Conservation (phyloP, 805 yeast species). For the Nakazawaea ambrosiae region DNA sequence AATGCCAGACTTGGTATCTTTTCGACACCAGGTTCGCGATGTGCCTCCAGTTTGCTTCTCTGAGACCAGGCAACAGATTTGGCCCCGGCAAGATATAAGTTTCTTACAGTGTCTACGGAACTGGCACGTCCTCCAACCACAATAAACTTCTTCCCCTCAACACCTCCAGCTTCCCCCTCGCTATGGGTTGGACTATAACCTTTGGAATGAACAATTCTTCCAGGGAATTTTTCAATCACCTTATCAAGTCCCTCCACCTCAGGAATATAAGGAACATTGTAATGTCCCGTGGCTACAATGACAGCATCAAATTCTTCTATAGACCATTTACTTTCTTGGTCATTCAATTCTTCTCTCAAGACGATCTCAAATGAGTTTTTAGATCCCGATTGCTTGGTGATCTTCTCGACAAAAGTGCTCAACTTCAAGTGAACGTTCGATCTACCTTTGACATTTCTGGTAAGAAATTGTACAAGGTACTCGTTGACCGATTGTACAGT, state of each 20-base stretch:
- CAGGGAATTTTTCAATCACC: conserved; percentile 4
- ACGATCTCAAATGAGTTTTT: conserved; percentile 22
- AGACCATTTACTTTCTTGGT: conserved; percentile 27
- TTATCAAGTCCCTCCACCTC: conserved; percentile 29
- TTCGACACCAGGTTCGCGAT: not conserved
- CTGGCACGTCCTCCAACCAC: conserved; percentile 6
- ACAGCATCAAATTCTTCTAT: conserved; percentile 30
- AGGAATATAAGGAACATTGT: conserved; percentile 32
- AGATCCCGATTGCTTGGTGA: conserved; percentile 18
- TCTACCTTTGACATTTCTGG: conserved; percentile 16
- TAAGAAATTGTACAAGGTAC: conserved; percentile 25
- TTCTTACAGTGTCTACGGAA: conserved; percentile 5
- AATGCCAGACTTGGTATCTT: not conserved
- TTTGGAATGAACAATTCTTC: conserved; percentile 20
- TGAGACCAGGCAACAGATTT: not conserved
- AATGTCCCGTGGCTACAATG: conserved; percentile 38
- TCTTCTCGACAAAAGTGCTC: conserved; percentile 33
- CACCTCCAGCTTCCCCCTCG: too few species aligned
- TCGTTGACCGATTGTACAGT: conserved; percentile 22
- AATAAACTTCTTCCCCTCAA: conserved; percentile 8
- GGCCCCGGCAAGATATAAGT: not conserved
- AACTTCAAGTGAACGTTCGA: conserved; percentile 21
- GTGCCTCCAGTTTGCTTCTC: too few species aligned
- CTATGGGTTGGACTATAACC: conserved; percentile 15
- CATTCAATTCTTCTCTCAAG: conserved; percentile 21